Base-by-base conservation (phyloP, 768 basidiomycete genomes). In the Hortiboletus campestris region DNA sequence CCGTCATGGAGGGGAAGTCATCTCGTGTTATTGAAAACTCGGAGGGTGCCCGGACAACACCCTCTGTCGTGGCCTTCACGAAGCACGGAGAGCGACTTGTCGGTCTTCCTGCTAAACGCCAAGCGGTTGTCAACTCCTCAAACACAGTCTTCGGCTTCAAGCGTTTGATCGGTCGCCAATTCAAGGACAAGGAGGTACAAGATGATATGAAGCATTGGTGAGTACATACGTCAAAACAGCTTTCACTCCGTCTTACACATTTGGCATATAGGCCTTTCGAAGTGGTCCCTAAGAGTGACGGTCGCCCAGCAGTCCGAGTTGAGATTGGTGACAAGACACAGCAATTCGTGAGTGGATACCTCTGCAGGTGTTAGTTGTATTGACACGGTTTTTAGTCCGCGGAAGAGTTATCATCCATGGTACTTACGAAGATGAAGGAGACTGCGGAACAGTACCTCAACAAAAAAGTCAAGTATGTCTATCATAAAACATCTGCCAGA, bases 31-130 rank as follows among this genome's bases (percentile, higher is more conserved):
- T 99, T 63, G 97, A 98, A 77, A 98, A 98, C 78, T 79, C 95
- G 6, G 96, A 98, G 78, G 96, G 97, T 79, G 91, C 90, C 54
- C 86, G 97, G 63, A 98, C 97, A 59, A 99, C 97, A 16, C 97
- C 97, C 3, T 99, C 97, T 38, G 94, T 98, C 53, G 93, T 98
- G 62, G 96, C 96, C 38, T 99, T 99, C 82, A 94, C 97, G 52
- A 97, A 98, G 74, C 94, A 98, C 65, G 94, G 93, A 53, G 97
- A 99, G 72, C 93, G 96, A 55, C 81, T 98, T 32, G 88, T 97
- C 56, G 96, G 96, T 74, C 84, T 97, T 41, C 95, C 96, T 22
- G 97, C 96, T 12, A 95, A 98, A 76, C 91, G 95, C 46, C 96
- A 98, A 73, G 94, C 94, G 2, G 92, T 97, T 45, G 94, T 98